Evolutionary conservation across 2,329 filamentous ascomycete genomes (phyloP), one percentile per base, ranked within the genome.

Genomic region (Chalara sp.): DNA sequence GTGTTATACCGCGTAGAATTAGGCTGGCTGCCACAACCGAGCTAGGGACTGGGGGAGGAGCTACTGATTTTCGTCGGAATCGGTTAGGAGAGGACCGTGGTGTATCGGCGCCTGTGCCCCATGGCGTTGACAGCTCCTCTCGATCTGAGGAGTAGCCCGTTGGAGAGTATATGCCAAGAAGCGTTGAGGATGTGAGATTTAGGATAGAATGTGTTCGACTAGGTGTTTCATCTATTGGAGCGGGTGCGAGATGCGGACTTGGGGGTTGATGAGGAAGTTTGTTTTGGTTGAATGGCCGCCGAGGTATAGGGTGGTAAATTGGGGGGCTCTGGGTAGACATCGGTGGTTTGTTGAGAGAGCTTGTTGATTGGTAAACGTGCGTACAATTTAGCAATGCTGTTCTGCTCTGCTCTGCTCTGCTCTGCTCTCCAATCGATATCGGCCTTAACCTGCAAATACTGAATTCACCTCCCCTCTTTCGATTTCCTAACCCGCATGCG

Each of bases 131-230:
- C 3, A 76, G 68, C 55, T 84, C 82, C 8, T 62, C 53, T 62
- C 73, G 67, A 58, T 77, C 70, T 37, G 35, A 37, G 43, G 78
- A 73, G 52, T 79, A 78, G 32, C 78, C 76, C 1, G 80, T 80
- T 6, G 82, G 83, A 8, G 83, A 84, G 73, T 95, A 99, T 62
- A 99, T 99, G 49, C 93, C 92, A 59, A 86, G 87, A 5, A 99
- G 79, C 0, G 93, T 96, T 2, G 89, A 91, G 7, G 87, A 85
- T 4, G 89, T 96, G 53, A 99, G 77, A 65, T 96, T 95, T 63
- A 90, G 74, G 51, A 89, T 80, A 7, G 89, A 96, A 57, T 86
- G 82, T 29, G 84, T 87, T 52, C 88, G 82, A 32, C 58, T 73
- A 2, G 84, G 86, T 4, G 81, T 79, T 32, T 79, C 78, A 33